phyloP scores from a whole-genome alignment of 306 rosid genomes.

The Acacia confusa region DNA sequence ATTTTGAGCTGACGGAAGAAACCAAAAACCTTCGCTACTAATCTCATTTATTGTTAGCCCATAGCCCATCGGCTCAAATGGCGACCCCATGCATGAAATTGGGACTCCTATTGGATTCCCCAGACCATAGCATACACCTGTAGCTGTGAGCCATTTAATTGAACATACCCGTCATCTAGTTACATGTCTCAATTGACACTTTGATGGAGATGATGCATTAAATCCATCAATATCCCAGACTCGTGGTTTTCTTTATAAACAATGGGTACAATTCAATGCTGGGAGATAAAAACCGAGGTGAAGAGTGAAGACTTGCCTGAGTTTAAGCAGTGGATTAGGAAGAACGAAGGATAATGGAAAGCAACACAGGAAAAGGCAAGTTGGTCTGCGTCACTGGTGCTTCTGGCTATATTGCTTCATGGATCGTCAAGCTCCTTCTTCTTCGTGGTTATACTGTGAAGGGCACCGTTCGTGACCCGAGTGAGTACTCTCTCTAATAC shows the following conservation, averaged over 20 bases:
- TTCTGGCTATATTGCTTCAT: slow-evolving; percentile 43
- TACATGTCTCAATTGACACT: not conserved
- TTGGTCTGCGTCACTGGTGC: not conserved
- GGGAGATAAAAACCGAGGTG: not conserved
- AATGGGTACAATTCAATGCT: not conserved
- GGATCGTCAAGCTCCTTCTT: slow-evolving; percentile 53
- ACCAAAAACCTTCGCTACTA: not conserved
- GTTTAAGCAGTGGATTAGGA: not conserved
- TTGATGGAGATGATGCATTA: not conserved
- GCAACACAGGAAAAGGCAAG: not conserved
- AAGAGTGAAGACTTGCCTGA: not conserved
- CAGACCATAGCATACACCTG: not conserved
- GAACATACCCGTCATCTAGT: not conserved
- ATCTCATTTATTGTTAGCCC: not conserved
- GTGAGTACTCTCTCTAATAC: not conserved
- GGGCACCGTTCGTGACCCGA: not conserved
- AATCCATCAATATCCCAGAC: not conserved
- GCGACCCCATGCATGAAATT: not conserved
- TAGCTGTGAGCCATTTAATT: not conserved
- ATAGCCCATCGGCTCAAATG: not conserved
- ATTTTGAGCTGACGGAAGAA: not conserved
- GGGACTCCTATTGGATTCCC: not conserved
- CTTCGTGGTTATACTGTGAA: slow-evolving; percentile 41
- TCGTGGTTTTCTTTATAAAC: not conserved
- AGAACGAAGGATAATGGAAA: not conserved